Evolutionary conservation across 495 filamentous ascomycete species (phyloP).

Genomic region (Umbilicaria muhlenbergii): DNA sequence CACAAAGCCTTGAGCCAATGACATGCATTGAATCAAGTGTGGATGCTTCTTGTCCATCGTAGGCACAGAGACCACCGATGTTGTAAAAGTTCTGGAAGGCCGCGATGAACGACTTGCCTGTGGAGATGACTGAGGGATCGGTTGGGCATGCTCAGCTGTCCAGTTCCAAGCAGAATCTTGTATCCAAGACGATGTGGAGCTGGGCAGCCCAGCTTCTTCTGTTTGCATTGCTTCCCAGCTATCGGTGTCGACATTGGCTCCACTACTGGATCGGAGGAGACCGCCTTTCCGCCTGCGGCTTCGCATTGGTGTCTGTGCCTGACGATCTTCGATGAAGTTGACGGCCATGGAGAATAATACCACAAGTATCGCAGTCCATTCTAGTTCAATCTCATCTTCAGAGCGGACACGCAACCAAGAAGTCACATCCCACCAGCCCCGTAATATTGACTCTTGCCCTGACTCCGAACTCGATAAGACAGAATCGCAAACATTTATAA

Average conservation of each 20-base stretch:
- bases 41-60: conserved; percentile 10
- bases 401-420: conserved; percentile 45
- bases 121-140: conserved; percentile 8
- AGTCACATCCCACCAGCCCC: conserved; percentile 63
- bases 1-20: conserved; percentile 39
- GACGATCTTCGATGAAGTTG: conserved; percentile 27
- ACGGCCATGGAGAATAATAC: conserved; percentile 50
- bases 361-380: conserved; percentile 69
- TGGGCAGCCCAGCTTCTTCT: conserved; percentile 38
- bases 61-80: conserved; percentile 2
- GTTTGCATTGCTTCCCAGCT: conserved; percentile 47
- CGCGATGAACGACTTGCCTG: background rate
- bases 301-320: conserved; percentile 17
- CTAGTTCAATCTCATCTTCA: conserved; percentile 35
- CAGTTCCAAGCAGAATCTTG: conserved; percentile 55
- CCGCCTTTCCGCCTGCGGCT: conserved; percentile 33
- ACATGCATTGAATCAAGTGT: conserved; percentile 27
- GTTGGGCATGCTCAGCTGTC: conserved; percentile 44
- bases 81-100: background rate
- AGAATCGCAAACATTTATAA: conserved; percentile 44
- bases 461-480: conserved; percentile 40
- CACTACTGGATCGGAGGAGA: conserved; percentile 43
- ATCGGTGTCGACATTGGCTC: conserved; percentile 36
- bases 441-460: conserved; percentile 45
- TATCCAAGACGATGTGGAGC: conserved; percentile 48